Percentiles rank a stretch among this genome's conserved stretches.
phyloP scores from a whole-genome alignment of 192 early-diverging fungal species.

The Podochytrium sp. region DNA sequence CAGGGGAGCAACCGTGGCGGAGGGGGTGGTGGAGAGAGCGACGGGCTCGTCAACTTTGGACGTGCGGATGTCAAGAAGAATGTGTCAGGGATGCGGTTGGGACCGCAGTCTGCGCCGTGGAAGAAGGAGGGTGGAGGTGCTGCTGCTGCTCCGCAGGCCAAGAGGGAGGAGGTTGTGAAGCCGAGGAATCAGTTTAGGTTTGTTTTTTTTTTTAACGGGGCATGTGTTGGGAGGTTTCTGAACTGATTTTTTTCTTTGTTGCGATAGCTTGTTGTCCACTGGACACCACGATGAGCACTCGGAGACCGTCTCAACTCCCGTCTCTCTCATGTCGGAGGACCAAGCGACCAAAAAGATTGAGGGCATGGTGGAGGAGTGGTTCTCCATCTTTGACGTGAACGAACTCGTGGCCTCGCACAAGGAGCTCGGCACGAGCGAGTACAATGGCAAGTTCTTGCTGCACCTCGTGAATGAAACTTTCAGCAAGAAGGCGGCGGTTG shows the following conservation, averaged over 20 bases:
- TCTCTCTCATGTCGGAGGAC: conserved; percentile 28
- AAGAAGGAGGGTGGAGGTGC: conserved; percentile 37
- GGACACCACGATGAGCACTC: neutral
- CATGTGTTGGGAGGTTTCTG: neutral
- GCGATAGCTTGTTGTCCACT: conserved; percentile 8
- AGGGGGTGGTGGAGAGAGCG: conserved; percentile 2
- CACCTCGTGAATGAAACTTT: conserved; percentile 54
- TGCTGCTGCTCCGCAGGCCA: no score
- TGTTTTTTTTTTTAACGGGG: neutral
- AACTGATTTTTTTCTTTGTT: neutral
- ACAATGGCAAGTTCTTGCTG: conserved; percentile 56
- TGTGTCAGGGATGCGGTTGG: conserved; percentile 27
- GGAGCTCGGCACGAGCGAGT: conserved; percentile 66
- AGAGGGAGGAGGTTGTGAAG: conserved; percentile 36
- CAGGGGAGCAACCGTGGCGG: conserved; percentile 10
- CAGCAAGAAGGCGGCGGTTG: conserved; percentile 33
- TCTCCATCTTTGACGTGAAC: conserved; percentile 53
- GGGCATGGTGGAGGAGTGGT: conserved; percentile 67
- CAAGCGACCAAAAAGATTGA: conserved; percentile 56
- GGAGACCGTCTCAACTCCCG: neutral
- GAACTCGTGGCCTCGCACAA: conserved; percentile 72
- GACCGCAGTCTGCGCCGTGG: conserved; percentile 40
- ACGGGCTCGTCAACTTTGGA: conserved; percentile 10
- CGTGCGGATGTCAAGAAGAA: conserved; percentile 26
- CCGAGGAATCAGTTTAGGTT: conserved; percentile 26